Base-by-base conservation (phyloP, 1,284 basidiomycete genomes). In the Inonotus obliquus region DNA sequence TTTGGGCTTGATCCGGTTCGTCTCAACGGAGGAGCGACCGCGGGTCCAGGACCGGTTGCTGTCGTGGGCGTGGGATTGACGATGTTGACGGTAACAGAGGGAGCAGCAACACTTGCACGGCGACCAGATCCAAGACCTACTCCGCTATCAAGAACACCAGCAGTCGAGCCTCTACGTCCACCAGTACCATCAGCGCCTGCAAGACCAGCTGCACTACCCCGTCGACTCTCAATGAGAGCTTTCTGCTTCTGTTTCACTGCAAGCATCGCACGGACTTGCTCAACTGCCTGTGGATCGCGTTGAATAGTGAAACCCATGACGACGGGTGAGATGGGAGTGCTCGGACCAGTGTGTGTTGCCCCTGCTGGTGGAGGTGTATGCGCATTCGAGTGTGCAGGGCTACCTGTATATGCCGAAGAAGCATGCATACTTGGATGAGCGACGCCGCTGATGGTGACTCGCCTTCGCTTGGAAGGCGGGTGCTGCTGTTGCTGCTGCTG, bases 201-300 rank as follows among this genome's bases (percentile, higher is more conserved):
- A 45, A 74, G 68, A n/a, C 78, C 79, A 5, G 79, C 81, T 11
- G 78, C 74, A 69, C 83, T 85, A 17, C 80, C 85, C 62, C 87
- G 73, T 54, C 86, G 79, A 71, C 87, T 85, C 70, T 89, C 86
- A 62, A 86, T 84, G 62, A 86, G 75, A 51, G 82, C 80, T 71
- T 87, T 85, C 72, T 87, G 87, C 66, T 85, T 84, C 70, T 86
- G 86, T 68, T 87, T 88, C 55, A 83, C 79, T 39, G 77, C 74
- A 63, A 85, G 76, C 76, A 82, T 82, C 25, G 84, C 82, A 67
- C 85, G 79, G 37, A 85, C 79, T 69, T 86, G 83, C 67, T 87
- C 85, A 52, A 84, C 75, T 21, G 80, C 79, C 44, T 73, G 70
- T 4, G 82, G 77, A 67, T 87, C 83, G 63, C 80, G 79, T 63